These are phyloP conservation scores for Neurospora sp. DNA, from an alignment of 495 filamentous ascomycete genomes.

Conservation along the genomic window DNA sequence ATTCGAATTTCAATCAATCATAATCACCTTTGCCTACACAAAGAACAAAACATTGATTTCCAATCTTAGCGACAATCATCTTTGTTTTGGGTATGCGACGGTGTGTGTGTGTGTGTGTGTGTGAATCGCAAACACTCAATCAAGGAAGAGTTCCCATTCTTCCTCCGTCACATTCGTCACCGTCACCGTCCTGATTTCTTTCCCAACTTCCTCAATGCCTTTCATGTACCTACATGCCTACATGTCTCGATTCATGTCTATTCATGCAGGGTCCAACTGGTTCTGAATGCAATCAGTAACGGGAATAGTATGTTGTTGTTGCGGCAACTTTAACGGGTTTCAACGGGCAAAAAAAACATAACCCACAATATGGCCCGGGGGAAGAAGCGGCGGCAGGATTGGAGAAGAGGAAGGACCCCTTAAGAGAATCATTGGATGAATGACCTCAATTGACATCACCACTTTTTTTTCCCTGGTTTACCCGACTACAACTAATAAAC, in stretches of 20 bases:
- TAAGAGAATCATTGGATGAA: neutral
- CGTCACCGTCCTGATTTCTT: neutral
- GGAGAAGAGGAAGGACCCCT: neutral
- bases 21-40: neutral
- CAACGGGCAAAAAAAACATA: neutral
- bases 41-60: neutral
- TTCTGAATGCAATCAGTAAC: neutral
- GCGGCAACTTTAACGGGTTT: neutral
- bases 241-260: neutral
- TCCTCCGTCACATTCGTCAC: neutral
- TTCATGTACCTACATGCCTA: neutral
- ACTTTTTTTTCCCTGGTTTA: neutral
- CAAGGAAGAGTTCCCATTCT: neutral
- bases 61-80: neutral
- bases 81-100: neutral
- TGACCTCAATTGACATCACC: neutral
- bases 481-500: neutral
- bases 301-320: neutral
- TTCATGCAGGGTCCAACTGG: neutral
- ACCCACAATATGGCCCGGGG: neutral
- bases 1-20: neutral
- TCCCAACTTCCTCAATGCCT: neutral
- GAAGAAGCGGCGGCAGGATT: too few relatives aligned
- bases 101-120: neutral
- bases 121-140: neutral